Evolutionary conservation across 441 rosid species (phyloP).

Genomic region (Populus hybrid): DNA sequence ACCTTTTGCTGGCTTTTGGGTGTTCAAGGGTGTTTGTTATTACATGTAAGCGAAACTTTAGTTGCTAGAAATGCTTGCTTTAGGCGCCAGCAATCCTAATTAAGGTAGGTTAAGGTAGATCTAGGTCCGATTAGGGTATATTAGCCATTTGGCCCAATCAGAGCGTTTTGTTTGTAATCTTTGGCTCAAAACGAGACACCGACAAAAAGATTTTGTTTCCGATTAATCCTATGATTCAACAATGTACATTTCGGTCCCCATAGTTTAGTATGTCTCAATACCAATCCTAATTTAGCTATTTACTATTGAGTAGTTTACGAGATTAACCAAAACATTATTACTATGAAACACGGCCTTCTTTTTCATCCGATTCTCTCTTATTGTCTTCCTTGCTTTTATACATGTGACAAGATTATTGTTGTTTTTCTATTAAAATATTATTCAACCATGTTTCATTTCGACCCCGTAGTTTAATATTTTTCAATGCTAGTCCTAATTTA

Average conservation of each 20-base stretch:
- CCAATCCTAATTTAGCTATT: too few relatives aligned
- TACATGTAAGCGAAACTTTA: background rate
- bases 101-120: slow-evolving; percentile 13
- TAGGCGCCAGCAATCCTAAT: slow-evolving; percentile 1
- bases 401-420: too few relatives aligned
- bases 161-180: background rate
- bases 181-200: background rate
- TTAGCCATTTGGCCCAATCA: background rate
- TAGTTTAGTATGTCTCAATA: background rate
- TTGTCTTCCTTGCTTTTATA: too few relatives aligned
- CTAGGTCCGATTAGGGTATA: slow-evolving; percentile 3
- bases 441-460: too few relatives aligned
- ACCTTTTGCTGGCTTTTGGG: background rate
- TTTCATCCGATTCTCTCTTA: too few relatives aligned
- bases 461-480: too few relatives aligned
- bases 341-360: too few relatives aligned
- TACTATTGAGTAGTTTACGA: too few relatives aligned
- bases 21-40: background rate
- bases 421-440: too few relatives aligned
- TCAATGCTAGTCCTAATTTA: too few relatives aligned
- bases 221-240: background rate
- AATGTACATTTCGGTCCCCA: background rate
- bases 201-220: background rate
- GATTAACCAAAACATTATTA: too few relatives aligned
- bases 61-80: slow-evolving; percentile 6